phyloP scores from a whole-genome alignment of 805 yeast genomes.

The Yarrowia deformans region DNA sequence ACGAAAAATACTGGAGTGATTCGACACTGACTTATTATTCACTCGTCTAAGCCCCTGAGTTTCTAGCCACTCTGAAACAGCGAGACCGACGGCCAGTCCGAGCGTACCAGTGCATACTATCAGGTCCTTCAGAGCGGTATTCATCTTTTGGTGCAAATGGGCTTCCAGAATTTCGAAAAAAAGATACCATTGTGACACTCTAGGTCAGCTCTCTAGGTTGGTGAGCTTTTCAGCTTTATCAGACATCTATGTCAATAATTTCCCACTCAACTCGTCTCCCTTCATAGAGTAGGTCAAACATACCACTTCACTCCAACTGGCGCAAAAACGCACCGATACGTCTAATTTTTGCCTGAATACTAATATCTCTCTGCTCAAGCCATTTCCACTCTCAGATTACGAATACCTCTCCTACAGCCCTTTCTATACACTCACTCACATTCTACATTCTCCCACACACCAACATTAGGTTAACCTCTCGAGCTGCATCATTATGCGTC shows the following conservation, averaged over 20 bases:
- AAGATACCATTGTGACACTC: too few relatives aligned
- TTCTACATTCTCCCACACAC: not conserved
- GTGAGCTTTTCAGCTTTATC: not conserved
- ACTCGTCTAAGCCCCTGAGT: too few relatives aligned
- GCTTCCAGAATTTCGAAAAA: too few relatives aligned
- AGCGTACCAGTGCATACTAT: too few relatives aligned
- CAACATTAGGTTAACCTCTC: conserved; percentile 3
- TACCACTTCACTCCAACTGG: not conserved
- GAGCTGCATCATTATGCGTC: conserved; percentile 8
- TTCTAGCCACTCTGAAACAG: too few relatives aligned
- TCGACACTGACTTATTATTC: too few relatives aligned
- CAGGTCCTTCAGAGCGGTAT: too few relatives aligned
- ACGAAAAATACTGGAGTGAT: too few relatives aligned
- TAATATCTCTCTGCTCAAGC: accelerated
- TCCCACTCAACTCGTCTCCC: not conserved
- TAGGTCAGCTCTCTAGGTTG: not conserved
- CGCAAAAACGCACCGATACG: not conserved
- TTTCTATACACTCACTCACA: not conserved
- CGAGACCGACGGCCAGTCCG: too few relatives aligned
- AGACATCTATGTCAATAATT: not conserved
- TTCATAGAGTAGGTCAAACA: not conserved
- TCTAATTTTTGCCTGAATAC: not conserved
- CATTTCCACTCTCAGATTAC: not conserved
- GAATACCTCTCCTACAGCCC: not conserved
- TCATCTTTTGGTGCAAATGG: too few relatives aligned